A percentile compares a stretch with the other conserved stretches of the same genome.
Conservation (phyloP, 306 rosid species). For the apple (Malus domestica) region DNA sequence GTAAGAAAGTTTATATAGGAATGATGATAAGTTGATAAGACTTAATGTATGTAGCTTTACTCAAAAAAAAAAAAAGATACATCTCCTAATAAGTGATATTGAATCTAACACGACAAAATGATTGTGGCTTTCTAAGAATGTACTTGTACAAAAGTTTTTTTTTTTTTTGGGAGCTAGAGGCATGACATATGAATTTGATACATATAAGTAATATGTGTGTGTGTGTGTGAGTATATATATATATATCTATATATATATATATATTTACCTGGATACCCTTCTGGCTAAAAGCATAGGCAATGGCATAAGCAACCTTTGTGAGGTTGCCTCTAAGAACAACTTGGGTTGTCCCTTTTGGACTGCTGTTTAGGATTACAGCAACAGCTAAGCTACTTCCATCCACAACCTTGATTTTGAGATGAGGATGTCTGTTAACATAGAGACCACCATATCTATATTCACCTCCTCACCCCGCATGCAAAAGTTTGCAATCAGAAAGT, state of each 20-base stretch:
- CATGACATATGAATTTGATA: background rate
- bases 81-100: too few species aligned
- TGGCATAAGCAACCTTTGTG: slow-evolving; percentile 51
- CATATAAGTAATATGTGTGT: background rate
- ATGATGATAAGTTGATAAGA: too few species aligned
- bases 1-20: too few species aligned
- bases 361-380: slow-evolving; percentile 41
- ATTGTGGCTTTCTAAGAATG: background rate
- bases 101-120: background rate
- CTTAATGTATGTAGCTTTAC: too few species aligned
- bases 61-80: too few species aligned
- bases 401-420: slow-evolving; percentile 46
- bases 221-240: too few species aligned
- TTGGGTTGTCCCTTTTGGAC: too few species aligned
- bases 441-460: slow-evolving; percentile 41
- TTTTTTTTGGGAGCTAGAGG: background rate
- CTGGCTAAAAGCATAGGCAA: slow-evolving; percentile 37
- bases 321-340: slow-evolving; percentile 41
- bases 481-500: too few species aligned
- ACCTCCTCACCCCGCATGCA: slow-evolving; percentile 43
- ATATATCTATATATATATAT: background rate
- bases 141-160: background rate
- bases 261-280: slow-evolving; percentile 37
- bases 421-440: slow-evolving; percentile 36
- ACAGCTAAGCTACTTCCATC: slow-evolving; percentile 61